Conservation (phyloP, 1,139 yeast species). For the Saccharomyces hybrid region DNA sequence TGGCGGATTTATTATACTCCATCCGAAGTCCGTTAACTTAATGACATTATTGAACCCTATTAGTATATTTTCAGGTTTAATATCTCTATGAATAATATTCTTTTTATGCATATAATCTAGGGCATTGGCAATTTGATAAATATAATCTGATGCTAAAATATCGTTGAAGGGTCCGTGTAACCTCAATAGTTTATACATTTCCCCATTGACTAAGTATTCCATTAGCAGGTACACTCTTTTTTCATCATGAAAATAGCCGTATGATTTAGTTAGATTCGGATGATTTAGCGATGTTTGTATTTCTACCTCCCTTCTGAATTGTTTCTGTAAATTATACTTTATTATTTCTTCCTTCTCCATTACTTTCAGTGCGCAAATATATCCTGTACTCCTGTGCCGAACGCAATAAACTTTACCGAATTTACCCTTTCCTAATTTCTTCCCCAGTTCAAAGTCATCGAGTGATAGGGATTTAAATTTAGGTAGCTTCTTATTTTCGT, state of each 20-base stretch:
- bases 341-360: conserved; percentile 78
- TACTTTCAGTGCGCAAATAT: conserved; percentile 81
- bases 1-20: conserved; percentile 71
- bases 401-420: conserved; percentile 91
- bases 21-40: conserved; percentile 89
- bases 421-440: conserved; percentile 85
- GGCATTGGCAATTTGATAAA: conserved; percentile 77
- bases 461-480: conserved; percentile 12
- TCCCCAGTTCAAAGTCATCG: conserved; percentile 77
- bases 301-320: conserved; percentile 84
- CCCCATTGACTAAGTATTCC: conserved; percentile 85
- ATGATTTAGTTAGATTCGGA: conserved; percentile 68
- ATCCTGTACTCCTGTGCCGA: conserved; percentile 64
- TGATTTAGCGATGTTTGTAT: conserved; percentile 76
- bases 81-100: conserved; percentile 80
- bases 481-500: background rate
- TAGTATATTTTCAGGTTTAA: conserved; percentile 85
- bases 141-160: conserved; percentile 65
- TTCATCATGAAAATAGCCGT: conserved; percentile 78
- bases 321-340: conserved; percentile 73
- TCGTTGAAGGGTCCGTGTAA: conserved; percentile 61
- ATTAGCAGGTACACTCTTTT: conserved; percentile 72
- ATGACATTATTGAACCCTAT: conserved; percentile 64
- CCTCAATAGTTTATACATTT: conserved; percentile 66
- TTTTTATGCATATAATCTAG: conserved; percentile 67